Conservation (phyloP, 2,329 filamentous ascomycete genomes). For the Verticillium isaacii region DNA sequence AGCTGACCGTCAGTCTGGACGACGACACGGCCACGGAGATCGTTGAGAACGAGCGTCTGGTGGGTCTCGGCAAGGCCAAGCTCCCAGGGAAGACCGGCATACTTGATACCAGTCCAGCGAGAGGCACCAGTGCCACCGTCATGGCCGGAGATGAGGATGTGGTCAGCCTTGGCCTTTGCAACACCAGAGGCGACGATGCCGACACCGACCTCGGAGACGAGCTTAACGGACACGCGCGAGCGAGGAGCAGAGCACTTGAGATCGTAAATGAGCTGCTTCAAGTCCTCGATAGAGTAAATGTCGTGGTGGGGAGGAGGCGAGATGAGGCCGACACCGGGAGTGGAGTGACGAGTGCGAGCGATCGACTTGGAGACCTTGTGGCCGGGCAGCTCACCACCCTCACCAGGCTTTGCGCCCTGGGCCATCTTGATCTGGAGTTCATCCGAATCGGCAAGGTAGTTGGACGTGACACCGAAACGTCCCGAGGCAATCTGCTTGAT, state of each 20-base stretch:
- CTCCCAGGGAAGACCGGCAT: conserved; percentile 95
- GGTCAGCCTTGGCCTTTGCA: conserved; percentile 94
- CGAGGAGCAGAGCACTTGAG: conserved; percentile 94
- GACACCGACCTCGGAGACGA: conserved; percentile 94
- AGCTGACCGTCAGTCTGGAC: conserved; percentile 96
- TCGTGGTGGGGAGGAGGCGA: conserved; percentile 96
- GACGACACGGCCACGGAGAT: conserved; percentile 89
- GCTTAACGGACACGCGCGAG: conserved; percentile 90
- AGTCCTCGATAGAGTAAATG: conserved; percentile 96
- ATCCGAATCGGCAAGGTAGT: conserved; percentile 91
- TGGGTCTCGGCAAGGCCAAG: conserved; percentile 94
- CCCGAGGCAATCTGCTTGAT: conserved; percentile 98
- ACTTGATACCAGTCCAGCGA: conserved; percentile 98
- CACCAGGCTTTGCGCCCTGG: conserved; percentile 94
- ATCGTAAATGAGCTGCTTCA: conserved; percentile 97
- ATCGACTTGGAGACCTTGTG: conserved; percentile 96
- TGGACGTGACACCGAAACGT: conserved; percentile 91
- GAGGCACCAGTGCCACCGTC: conserved; percentile 96
- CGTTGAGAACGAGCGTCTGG: conserved; percentile 92
- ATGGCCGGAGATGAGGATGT: conserved; percentile 94
- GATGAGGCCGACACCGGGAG: conserved; percentile 91
- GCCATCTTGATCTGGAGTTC: conserved; percentile 99
- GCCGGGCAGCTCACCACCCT: conserved; percentile 93
- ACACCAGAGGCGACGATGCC: conserved; percentile 97
- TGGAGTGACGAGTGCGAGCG: conserved; percentile 91